Evolutionary conservation across 1,284 basidiomycete species (phyloP), one percentile per base, ranked within the genome.

Genomic region (Phellinidium pouzarii): DNA sequence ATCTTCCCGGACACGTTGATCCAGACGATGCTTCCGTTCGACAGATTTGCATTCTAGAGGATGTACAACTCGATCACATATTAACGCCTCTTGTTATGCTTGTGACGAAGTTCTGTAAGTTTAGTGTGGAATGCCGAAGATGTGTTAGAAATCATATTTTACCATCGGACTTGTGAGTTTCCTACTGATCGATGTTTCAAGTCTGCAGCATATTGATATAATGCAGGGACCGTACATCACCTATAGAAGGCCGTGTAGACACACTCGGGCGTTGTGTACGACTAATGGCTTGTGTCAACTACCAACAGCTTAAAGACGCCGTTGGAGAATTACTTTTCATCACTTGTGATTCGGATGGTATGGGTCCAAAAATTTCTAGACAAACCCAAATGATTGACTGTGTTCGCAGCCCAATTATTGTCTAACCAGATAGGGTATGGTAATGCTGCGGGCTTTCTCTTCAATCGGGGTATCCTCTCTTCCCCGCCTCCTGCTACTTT

Each of bases 371-470:
- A 23, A 3, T 26, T 3, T 26, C 34, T 27, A 17, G 29, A 41
- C 55, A 58, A 40, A 57, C 22, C 29, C 14, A 29, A 14, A 20
- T 41, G 31, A 40, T 14, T 12, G 11, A 26, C n/a, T n/a, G n/a
- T 31, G 17, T 38, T 23, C 50, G 23, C 62, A 91, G 89, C 85
- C 19, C 73, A 76, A 12, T 77, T 72, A 0, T 71, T 95, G 6
- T 80, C 82, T 5, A 75, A 80, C 4, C 81, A 87, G 49, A 79
- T 94, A 44, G 93, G 93, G 3, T 95, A 96, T 59, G 94, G 94
- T 20, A 93, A 93, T 62, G 91, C 93, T 27, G 91, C 92, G 0
- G 94, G 94, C 1, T 87, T 91, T 71, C 75, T 97, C 25, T 94
- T 92, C 71, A 82, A 89, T 62, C 92, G 91, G 63, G 91, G 91